phyloP scores from a whole-genome alignment of 1,139 yeast genomes.

The Magnusiomyces paraingens region DNA sequence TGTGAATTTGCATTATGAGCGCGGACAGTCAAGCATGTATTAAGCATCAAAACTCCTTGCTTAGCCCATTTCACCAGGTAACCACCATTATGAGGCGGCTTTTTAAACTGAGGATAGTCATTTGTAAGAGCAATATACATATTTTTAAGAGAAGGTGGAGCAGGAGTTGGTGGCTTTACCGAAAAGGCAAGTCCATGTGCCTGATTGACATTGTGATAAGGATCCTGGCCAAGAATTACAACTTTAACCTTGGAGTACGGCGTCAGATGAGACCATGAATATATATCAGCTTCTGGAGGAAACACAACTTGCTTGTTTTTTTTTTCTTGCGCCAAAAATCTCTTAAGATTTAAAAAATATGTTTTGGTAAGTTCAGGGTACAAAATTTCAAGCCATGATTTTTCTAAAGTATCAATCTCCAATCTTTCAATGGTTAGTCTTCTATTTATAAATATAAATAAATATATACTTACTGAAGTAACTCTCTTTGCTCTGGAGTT shows the following conservation, averaged over 20 bases:
- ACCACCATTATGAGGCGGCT: slow-evolving; percentile 48
- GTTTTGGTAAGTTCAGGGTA: slow-evolving; percentile 75
- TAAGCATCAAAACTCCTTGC: slow-evolving; percentile 82
- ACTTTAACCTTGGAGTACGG: slow-evolving; percentile 72
- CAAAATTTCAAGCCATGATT: slow-evolving; percentile 68
- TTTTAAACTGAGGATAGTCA: slow-evolving; percentile 66
- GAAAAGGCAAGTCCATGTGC: slow-evolving; percentile 97
- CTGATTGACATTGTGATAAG: slow-evolving; percentile 85
- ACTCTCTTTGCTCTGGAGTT: slow-evolving; percentile 44
- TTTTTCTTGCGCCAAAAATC: slow-evolving; percentile 42
- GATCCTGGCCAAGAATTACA: slow-evolving; percentile 90
- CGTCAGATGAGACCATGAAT: slow-evolving; percentile 88
- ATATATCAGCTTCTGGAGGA: slow-evolving; percentile 74
- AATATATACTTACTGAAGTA: slow-evolving; percentile 38
- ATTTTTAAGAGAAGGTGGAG: slow-evolving; percentile 88
- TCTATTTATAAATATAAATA: not conserved
- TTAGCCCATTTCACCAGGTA: slow-evolving; percentile 78
- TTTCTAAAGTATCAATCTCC: slow-evolving; percentile 66
- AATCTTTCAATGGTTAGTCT: slow-evolving; percentile 30
- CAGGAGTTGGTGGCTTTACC: slow-evolving; percentile 71
- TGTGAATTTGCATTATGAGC: slow-evolving; percentile 95
- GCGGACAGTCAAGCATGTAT: slow-evolving; percentile 84
- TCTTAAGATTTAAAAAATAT: slow-evolving; percentile 69
- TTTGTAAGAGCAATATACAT: slow-evolving; percentile 71
- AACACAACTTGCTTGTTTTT: slow-evolving; percentile 45